Evolutionary conservation across 352 stramenopile species (phyloP), one percentile per base, ranked within the genome.

Genomic region (Globisporangium heterothallicum): DNA sequence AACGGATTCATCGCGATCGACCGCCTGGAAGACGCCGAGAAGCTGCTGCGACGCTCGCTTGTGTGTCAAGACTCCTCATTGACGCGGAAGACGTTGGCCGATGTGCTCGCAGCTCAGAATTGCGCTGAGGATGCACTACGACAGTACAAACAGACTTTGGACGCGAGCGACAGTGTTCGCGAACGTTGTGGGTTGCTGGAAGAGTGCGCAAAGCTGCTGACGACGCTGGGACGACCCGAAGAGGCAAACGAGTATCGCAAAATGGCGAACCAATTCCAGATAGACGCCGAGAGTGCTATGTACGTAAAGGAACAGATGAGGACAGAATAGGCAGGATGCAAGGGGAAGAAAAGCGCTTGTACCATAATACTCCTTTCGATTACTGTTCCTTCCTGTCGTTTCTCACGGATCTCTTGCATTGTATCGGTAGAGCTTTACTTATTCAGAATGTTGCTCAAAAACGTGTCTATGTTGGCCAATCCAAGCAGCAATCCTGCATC

Each of bases 1-100:
- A 92, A 74, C 59, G 76, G 64, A 25, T 92, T 88, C 25, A 72
- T 93, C 6, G 76, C 83, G 24, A 74, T 87, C 42, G 83, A 93
- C 56, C 72, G 76, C 1, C 71, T 93, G 1, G 80, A 90, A 61
- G 69, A 78, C 19, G 83, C 83, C 6, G 83, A 93, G 52, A 66
- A 58, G 26, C 53, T 93, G 24, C 60, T 93, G 29, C 73, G 76
- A 16, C 73, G 80, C 3, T 82, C 80, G 27, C 63, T 93, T 14
- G 66, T 68, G 16, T 75, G 68, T 14, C 73, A 85, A 25, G 83
- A 93, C 52, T 92, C 80, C 36, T 86, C 74, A 8, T 59, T 92
- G 9, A 88, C 83, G 9, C 60, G 83, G 4, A 91, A 92, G 64
- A 89, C 66, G 6, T 55, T 93, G 21, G 83, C 78, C 7, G 83